phyloP scores from a whole-genome alignment of 2,329 filamentous ascomycete species.

The Corynespora cassiicola region DNA sequence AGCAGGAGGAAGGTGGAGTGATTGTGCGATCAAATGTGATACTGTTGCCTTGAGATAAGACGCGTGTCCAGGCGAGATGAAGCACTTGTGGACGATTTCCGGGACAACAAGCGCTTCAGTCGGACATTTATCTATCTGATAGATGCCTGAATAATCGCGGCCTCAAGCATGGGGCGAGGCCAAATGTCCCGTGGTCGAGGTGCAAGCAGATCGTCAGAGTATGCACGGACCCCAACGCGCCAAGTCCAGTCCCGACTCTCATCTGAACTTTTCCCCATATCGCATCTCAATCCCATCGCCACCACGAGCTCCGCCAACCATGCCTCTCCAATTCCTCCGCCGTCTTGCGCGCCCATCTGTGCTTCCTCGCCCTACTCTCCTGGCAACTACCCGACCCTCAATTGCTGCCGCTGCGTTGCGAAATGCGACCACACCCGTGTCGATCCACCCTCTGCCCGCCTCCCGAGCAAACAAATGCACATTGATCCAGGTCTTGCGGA shows the following conservation, averaged over 20 bases:
- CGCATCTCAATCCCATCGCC: slow-evolving; percentile 11
- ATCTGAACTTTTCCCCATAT: slow-evolving; percentile 19
- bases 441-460: slow-evolving; percentile 46
- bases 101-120: no score
- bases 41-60: no score
- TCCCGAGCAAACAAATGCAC: slow-evolving; percentile 50
- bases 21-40: no score
- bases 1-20: no score
- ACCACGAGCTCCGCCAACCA: slow-evolving; percentile 28
- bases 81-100: no score
- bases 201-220: neutral
- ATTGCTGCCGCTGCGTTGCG: slow-evolving; percentile 22
- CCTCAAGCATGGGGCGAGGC: no score
- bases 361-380: slow-evolving; percentile 21
- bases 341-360: slow-evolving; percentile 45
- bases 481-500: slow-evolving; percentile 62
- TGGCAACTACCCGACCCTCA: slow-evolving; percentile 23
- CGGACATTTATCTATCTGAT: no score
- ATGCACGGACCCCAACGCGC: slow-evolving; percentile 17
- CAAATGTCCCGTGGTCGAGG: no score
- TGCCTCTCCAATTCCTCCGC: slow-evolving; percentile 49
- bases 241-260: slow-evolving; percentile 9
- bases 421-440: slow-evolving; percentile 16
- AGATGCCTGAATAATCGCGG: no score
- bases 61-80: no score